Conservation (phyloP, 1,284 basidiomycete genomes). For the Gymnopus androsaceus region DNA sequence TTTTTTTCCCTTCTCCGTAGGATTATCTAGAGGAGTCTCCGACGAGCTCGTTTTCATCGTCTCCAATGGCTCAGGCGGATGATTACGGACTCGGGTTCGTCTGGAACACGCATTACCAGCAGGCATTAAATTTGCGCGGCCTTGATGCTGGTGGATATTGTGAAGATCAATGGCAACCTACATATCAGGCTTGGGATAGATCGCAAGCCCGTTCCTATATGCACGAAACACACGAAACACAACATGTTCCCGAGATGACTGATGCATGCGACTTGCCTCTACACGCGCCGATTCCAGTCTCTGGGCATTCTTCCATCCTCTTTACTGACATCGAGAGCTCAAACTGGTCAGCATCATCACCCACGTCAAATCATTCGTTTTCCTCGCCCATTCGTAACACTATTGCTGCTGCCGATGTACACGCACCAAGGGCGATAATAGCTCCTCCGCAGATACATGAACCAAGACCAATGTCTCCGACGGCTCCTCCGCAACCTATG, state of each 20-base stretch:
- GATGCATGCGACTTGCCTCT: slow-evolving; percentile 22
- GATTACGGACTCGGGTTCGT: background rate
- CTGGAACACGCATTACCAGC: slow-evolving; percentile 4
- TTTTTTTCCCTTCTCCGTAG: too few species aligned
- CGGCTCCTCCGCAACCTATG: background rate
- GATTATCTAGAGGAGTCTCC: too few species aligned
- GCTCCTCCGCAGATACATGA: background rate
- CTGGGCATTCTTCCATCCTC: slow-evolving; percentile 26
- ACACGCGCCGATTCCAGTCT: slow-evolving; percentile 33
- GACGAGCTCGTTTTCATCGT: background rate
- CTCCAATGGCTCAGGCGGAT: background rate
- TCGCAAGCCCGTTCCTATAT: too few species aligned
- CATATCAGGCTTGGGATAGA: background rate
- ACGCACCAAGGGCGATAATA: background rate
- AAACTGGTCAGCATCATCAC: background rate
- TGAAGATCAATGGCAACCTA: background rate
- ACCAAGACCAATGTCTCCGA: background rate
- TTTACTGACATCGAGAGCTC: slow-evolving; percentile 18
- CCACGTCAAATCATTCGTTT: background rate
- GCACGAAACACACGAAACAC: too few species aligned
- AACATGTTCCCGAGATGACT: background rate
- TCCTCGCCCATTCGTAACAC: background rate
- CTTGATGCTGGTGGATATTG: background rate
- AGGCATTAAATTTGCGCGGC: background rate
- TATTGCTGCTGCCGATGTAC: background rate